These are phyloP conservation scores for Fusarium begoniae DNA, from an alignment of 2,329 filamentous ascomycete genomes.

Conservation along the genomic window DNA sequence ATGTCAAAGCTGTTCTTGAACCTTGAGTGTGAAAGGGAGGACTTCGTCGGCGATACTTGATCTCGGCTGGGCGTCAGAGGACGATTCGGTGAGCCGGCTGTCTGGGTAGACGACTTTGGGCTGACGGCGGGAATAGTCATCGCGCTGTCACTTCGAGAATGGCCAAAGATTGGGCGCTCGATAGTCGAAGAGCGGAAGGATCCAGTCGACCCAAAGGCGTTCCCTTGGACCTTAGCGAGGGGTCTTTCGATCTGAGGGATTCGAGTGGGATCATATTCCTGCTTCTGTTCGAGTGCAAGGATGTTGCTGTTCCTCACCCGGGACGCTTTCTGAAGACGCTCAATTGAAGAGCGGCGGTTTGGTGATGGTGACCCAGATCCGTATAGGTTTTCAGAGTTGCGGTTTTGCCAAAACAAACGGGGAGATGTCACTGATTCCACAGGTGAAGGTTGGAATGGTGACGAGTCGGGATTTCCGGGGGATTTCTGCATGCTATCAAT, in stretches of 20 bases:
- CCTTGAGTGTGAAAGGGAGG: constrained; percentile 77
- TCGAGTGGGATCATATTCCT: constrained; percentile 87
- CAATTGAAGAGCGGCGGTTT: constrained; percentile 87
- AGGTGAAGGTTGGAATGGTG: constrained; percentile 87
- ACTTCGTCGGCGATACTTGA: constrained; percentile 84
- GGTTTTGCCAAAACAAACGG: constrained; percentile 89
- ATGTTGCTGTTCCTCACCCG: constrained; percentile 99
- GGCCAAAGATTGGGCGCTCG: constrained; percentile 53
- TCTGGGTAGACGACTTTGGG: constrained; percentile 56
- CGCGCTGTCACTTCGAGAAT: constrained; percentile 62
- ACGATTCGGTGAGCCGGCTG: constrained; percentile 45
- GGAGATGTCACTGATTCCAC: constrained; percentile 75
- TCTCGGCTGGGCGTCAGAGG: constrained; percentile 70
- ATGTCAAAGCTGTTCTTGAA: constrained; percentile 76
- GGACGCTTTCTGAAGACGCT: constrained; percentile 92
- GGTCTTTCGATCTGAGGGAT: constrained; percentile 84
- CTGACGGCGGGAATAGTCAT: constrained; percentile 67
- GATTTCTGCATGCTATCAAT: constrained; percentile 66
- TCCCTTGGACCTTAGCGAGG: constrained; percentile 78
- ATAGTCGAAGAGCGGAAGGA: constrained; percentile 62
- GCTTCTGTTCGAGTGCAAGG: constrained; percentile 89
- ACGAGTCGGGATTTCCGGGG: constrained; percentile 76
- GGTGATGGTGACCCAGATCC: constrained; percentile 72
- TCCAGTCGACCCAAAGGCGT: constrained; percentile 70
- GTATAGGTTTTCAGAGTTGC: constrained; percentile 78